A percentile compares a stretch with the other conserved stretches of the same genome.
Evolutionary conservation across 2,329 filamentous ascomycete genomes (phyloP).

Genomic region (Oidium heveae): DNA sequence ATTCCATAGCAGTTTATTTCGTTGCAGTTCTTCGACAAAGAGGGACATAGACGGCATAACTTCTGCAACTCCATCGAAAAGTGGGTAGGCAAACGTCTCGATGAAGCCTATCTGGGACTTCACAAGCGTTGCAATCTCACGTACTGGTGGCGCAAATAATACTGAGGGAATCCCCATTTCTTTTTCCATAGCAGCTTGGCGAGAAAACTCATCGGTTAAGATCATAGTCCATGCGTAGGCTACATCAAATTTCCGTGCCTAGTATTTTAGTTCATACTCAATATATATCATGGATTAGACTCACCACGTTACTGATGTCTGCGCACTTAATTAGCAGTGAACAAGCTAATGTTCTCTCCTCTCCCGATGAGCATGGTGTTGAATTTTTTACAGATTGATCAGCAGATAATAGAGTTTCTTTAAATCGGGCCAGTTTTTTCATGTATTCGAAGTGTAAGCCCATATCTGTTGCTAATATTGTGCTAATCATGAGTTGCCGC

Average conservation of each 20-base stretch:
- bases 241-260: constrained; percentile 63
- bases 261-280: constrained; percentile 5
- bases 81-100: constrained; percentile 78
- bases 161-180: constrained; percentile 74
- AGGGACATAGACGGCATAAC: constrained; percentile 69
- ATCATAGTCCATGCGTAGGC: constrained; percentile 80
- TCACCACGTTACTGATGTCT: constrained; percentile 91
- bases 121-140: constrained; percentile 58
- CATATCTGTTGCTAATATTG: constrained; percentile 96
- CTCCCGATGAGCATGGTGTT: constrained; percentile 39
- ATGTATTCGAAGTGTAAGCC: constrained; percentile 93
- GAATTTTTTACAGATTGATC: constrained; percentile 49
- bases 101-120: constrained; percentile 89
- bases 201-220: constrained; percentile 82
- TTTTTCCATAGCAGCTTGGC: constrained; percentile 76
- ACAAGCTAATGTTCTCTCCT: constrained; percentile 60
- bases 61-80: constrained; percentile 72
- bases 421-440: constrained; percentile 58
- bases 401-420: constrained; percentile 48
- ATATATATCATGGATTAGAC: constrained; percentile 16
- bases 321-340: constrained; percentile 91
- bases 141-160: constrained; percentile 60
- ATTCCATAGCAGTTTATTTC: constrained; percentile 54
- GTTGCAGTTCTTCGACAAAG: constrained; percentile 55
- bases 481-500: constrained; percentile 81